phyloP scores from a whole-genome alignment of 2,329 filamentous ascomycete species.

The Pyrenophora teres region DNA sequence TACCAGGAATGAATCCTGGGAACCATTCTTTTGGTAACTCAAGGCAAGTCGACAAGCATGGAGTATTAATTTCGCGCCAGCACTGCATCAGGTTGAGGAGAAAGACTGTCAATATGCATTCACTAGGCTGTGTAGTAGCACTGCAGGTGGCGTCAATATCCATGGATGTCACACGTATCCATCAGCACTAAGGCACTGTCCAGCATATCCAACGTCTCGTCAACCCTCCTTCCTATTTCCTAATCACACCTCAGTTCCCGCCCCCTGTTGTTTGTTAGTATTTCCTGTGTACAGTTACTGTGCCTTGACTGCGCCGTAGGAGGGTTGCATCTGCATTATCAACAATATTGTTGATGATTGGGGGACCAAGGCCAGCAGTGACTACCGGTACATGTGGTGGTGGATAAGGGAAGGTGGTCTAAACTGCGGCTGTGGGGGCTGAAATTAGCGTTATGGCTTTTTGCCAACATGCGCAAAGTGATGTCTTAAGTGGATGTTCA shows the following conservation, averaged over 20 bases:
- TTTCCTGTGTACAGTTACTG: slow-evolving; percentile 2
- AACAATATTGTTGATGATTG: background rate
- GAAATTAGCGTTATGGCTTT: slow-evolving; percentile 4
- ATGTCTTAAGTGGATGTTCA: slow-evolving; percentile 8
- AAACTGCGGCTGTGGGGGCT: slow-evolving; percentile 11
- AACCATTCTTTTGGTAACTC: background rate
- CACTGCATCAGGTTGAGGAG: background rate
- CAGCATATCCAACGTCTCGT: slow-evolving; percentile 1
- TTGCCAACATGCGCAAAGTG: slow-evolving; percentile 1
- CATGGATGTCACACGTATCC: background rate
- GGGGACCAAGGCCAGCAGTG: slow-evolving; percentile 6
- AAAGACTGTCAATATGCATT: slow-evolving; percentile 1
- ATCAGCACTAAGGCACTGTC: slow-evolving; percentile 1
- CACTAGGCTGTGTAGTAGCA: no score
- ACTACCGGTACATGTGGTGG: background rate
- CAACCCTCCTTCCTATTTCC: background rate
- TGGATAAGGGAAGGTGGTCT: slow-evolving; percentile 6
- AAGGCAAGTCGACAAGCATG: no score
- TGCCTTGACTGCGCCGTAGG: slow-evolving; percentile 3
- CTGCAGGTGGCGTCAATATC: background rate
- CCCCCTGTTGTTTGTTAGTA: slow-evolving; percentile 2
- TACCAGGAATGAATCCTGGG: background rate
- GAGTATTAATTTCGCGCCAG: background rate
- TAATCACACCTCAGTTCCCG: slow-evolving; percentile 7
- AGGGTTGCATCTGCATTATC: slow-evolving; percentile 7